A percentile compares a stretch with the other conserved stretches of the same genome.
Conservation (phyloP, 352 stramenopile genomes). For the Phytophthora parvispora region DNA sequence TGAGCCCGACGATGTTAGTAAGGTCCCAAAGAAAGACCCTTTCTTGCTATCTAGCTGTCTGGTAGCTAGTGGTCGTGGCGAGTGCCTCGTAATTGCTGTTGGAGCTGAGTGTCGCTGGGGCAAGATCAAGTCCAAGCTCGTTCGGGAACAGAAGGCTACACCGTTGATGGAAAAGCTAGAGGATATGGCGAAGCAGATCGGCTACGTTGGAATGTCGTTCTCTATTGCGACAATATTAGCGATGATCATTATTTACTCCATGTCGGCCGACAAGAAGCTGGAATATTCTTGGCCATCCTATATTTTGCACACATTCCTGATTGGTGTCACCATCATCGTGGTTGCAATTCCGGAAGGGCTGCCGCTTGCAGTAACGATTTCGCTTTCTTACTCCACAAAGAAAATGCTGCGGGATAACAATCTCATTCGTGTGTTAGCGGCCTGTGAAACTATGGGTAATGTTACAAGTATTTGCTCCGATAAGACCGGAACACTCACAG, state of each 20-base stretch:
- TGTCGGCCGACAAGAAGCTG: constrained; percentile 63
- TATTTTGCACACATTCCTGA: constrained; percentile 96
- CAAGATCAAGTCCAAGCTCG: constrained; percentile 93
- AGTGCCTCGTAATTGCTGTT: constrained; percentile 89
- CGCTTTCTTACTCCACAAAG: constrained; percentile 96
- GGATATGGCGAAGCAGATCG: constrained; percentile 92
- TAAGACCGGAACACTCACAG: constrained; percentile 97
- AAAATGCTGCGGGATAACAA: constrained; percentile 99
- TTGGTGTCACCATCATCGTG: constrained; percentile 96
- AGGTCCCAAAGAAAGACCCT: constrained; percentile 75
- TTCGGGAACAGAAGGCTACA: constrained; percentile 90
- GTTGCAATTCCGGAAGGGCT: constrained; percentile 96
- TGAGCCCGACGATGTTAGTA: constrained; percentile 95
- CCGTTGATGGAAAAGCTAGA: constrained; percentile 96
- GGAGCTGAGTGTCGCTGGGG: constrained; percentile 88
- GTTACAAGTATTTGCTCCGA: constrained; percentile 99
- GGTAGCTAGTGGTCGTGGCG: constrained; percentile 71
- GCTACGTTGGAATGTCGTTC: constrained; percentile 88
- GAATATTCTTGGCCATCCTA: constrained; percentile 81
- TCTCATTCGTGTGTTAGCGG: constrained; percentile 97
- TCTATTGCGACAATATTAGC: constrained; percentile 89
- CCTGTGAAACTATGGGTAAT: constrained; percentile 99
- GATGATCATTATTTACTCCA: constrained; percentile 88
- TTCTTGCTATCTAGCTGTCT: constrained; percentile 92
- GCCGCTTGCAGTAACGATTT: constrained; percentile 95